Conservation (phyloP, 1,139 yeast species). For the Zygotorulaspora mrakii region DNA sequence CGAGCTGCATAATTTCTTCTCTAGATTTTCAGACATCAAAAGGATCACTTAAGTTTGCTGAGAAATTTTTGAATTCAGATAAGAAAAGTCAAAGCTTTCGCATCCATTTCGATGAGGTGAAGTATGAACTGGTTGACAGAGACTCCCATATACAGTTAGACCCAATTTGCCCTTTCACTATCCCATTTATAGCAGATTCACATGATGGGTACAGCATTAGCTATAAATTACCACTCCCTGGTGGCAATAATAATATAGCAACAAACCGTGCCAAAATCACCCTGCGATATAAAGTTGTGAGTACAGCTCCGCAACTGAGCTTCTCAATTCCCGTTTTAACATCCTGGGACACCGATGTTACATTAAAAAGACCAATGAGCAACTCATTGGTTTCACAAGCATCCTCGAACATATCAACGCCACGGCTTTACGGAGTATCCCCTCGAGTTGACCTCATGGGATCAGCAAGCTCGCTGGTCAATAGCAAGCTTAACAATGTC, state of each 20-base stretch:
- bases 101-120: constrained; percentile 19
- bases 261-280: constrained; percentile 31
- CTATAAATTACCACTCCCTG: constrained; percentile 26
- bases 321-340: constrained; percentile 25
- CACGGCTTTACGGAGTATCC: constrained; percentile 21
- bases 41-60: constrained; percentile 22
- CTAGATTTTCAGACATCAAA: constrained; percentile 36
- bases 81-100: constrained; percentile 5
- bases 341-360: constrained; percentile 36
- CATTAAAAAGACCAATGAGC: constrained; percentile 24
- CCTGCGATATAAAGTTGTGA: constrained; percentile 22
- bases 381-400: constrained; percentile 20
- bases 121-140: constrained; percentile 27
- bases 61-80: constrained; percentile 11
- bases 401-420: constrained; percentile 23
- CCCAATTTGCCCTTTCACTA: constrained; percentile 24
- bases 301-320: constrained; percentile 5
- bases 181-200: constrained; percentile 25
- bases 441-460: constrained; percentile 15
- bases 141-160: constrained; percentile 21
- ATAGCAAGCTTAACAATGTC: constrained; percentile 25
- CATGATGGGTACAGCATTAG: constrained; percentile 32
- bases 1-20: constrained; percentile 30
- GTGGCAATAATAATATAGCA: constrained; percentile 8
- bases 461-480: constrained; percentile 23